Base-by-base conservation (phyloP, 371 early-diverging fungal species). In the Enterospora canceri region DNA sequence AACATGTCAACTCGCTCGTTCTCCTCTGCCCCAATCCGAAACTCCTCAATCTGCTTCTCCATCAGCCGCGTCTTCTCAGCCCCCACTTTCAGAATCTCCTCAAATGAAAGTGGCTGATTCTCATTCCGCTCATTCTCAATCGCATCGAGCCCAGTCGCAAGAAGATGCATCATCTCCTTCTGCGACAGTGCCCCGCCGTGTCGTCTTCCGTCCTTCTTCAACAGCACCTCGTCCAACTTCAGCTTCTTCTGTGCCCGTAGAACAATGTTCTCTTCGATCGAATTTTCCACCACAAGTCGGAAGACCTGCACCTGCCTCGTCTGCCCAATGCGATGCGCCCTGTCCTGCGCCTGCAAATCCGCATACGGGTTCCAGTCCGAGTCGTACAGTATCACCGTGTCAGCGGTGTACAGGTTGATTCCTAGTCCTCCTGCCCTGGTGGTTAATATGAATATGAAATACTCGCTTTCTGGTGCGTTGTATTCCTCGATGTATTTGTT, bases 251-350 rank as follows among this genome's bases (percentile, higher is more conserved):
- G 87, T 18, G 94, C 93, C 58, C 89, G 84, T 75, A 94, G 91
- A 31, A 95, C 78, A 0, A 96, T 89, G 77, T 89, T 34, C 57
- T 55, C 68, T 58, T 64, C 99, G 49, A 96, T 85, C 0, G 94
- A 90, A 54, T 89, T 86, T 31, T 87, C 86, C 2, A 91, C 91
- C 66, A 98, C 89, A 46, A 98, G 78, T n/a, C 94, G 86, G 76
- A 94, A 87, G 57, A 98, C 91, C 29, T 90, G 86, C n/a, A 98
- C 99, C 80, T 94, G 94, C 72, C 92, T 93, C 28, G 88, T 96
- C 80, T 98, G 97, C n/a, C 99, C 99, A 74, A 98, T 95, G 79
- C 99, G 88, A 83, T 98, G 97, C 0, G 97, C 97, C 76, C 99
- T 89, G 80, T 95, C 99, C 80, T 94, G 97, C 0, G 99, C 99